Base-by-base conservation (phyloP, 1,284 basidiomycete species). In the Pseudozyma sp. region DNA sequence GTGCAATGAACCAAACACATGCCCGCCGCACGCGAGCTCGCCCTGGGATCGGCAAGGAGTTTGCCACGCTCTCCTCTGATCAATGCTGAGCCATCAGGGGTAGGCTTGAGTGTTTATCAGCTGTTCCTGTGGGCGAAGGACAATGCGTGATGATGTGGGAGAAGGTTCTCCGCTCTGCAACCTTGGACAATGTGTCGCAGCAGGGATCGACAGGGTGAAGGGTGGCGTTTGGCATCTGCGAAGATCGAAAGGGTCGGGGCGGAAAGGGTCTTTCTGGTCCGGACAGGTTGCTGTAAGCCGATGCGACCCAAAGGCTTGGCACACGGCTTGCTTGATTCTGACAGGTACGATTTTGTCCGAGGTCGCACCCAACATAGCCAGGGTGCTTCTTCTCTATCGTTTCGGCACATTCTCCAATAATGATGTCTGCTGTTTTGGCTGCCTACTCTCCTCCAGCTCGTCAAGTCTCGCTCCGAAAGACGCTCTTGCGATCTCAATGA, bases 21-120 rank as follows among this genome's bases (percentile, higher is more conserved):
- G n/a, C 58, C 59, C 43, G 37, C 42, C 54, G 46, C 57, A 49
- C 54, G 65, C 58, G 39, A 62, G 65, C 54, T 68, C 46, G 37
- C 40, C 58, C 65, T 61, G 44, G 17, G 50, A 56, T 50, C 45
- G 31, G 59, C 59, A 63, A 44, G 42, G 52, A 33, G 43, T 13
- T 16, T 10, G 40, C 16, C 40, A 42, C 40, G 40, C 40, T 42
- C 40, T 42, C 10, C 5, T 10, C 16, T n/a, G 11, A 14, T 7
- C 40, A 16, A n/a, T 16, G 24, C 24, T 24, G 24, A 24, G 24
- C 40, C 40, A 42, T 13, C 24, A 43, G 33, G 45, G 42, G 47
- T n/a, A 24, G 34, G 19, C 35, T 10, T 19, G 44, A 29, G 19
- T 45, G 44, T 30, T 14, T 34, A 24, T 24, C 40, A n/a, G 17